Conservation (phyloP, 805 yeast genomes). For the Saccharomycopsis guyanensis region DNA sequence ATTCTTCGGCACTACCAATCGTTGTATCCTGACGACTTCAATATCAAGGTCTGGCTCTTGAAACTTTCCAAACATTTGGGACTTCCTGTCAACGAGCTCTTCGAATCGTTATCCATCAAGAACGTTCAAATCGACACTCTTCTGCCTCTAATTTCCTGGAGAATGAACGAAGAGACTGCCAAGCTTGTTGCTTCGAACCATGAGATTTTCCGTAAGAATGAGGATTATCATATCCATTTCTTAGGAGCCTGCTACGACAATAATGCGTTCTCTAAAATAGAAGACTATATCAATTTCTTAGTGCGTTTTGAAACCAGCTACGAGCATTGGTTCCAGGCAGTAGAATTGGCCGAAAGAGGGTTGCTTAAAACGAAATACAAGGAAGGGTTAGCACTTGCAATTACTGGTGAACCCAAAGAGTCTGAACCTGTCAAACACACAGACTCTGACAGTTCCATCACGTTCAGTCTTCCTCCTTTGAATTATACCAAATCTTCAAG, state of each 20-base stretch:
- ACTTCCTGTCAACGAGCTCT: conserved; percentile 4
- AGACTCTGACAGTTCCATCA: no score
- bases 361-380: background rate
- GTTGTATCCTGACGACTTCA: conserved; percentile 16
- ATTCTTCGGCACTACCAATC: conserved; percentile 6
- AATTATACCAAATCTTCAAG: background rate
- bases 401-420: background rate
- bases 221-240: conserved; percentile 11
- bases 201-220: conserved; percentile 11
- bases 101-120: conserved; percentile 10
- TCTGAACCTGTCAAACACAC: no score
- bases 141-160: conserved; percentile 9
- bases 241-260: conserved; percentile 13
- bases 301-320: conserved; percentile 11
- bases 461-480: background rate
- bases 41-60: conserved; percentile 18
- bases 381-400: background rate
- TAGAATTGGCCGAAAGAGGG: conserved; percentile 1
- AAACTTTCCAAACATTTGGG: conserved; percentile 14
- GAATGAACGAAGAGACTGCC: conserved; percentile 2
- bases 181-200: conserved; percentile 2
- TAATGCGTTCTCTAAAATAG: conserved; percentile 17
- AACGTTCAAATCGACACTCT: conserved; percentile 20
- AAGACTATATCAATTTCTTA: conserved; percentile 17
- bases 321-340: conserved; percentile 7